A percentile compares a stretch with the other conserved stretches of the same genome.
Conservation (phyloP, 106 monocot species). For the Dendrobium chrysotoxum region DNA sequence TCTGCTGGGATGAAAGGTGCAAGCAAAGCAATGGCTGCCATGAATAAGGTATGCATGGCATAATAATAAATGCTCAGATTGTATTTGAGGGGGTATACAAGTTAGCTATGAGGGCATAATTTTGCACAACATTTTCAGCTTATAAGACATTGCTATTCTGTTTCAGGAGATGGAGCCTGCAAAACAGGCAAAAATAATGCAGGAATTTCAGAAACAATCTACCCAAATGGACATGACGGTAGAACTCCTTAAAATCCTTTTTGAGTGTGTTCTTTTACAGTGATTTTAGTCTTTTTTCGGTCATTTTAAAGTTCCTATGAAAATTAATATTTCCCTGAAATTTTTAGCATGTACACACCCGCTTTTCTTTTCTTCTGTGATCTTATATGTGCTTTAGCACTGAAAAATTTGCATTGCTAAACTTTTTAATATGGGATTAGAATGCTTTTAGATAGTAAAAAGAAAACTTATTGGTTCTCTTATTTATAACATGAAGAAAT, state of each 20-base stretch:
- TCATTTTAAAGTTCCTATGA: background rate
- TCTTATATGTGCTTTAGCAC: background rate
- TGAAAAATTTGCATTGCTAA: background rate
- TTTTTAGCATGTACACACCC: background rate
- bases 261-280: background rate
- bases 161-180: conserved; percentile 94
- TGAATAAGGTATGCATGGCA: conserved; percentile 76
- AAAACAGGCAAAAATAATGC: conserved; percentile 84
- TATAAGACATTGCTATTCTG: conserved; percentile 1
- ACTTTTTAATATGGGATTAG: background rate
- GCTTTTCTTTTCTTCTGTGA: background rate
- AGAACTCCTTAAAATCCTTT: conserved; percentile 8
- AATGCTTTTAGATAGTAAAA: background rate
- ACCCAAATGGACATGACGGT: conserved; percentile 97
- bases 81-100: background rate
- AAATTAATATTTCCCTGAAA: background rate
- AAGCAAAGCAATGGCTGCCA: conserved; percentile 96
- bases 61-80: background rate
- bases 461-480: background rate
- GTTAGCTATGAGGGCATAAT: background rate
- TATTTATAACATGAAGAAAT: background rate
- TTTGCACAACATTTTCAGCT: background rate
- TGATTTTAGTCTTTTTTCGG: background rate
- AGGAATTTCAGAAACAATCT: conserved; percentile 97
- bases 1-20: conserved; percentile 99